Base-by-base conservation (phyloP, 2,329 filamentous ascomycete species). In the Talaromyces funiculosus region DNA sequence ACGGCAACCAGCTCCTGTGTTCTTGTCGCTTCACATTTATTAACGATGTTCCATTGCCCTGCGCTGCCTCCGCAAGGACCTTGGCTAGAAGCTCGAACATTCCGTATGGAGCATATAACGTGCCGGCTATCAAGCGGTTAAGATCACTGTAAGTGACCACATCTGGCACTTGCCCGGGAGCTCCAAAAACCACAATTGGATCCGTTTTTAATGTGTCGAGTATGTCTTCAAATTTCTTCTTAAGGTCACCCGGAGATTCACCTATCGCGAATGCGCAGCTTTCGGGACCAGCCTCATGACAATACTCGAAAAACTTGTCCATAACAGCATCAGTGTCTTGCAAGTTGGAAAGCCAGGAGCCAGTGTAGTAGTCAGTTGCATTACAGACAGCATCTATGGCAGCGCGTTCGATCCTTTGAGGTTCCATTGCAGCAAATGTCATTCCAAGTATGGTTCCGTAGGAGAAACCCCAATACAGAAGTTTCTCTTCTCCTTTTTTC, bases 371-470 rank as follows among this genome's bases (percentile, higher is more conserved):
- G 42, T 45, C 63, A 53, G 59, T 45, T 9, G 57, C 56, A 31
- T 60, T 49, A 14, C 37, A 45, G 35, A 60, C 53, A 14, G 31
- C 42, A 29, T 84, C 82, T 59, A 80, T 79, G 2, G 83, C 77
- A 8, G 84, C 68, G 14, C 81, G 73, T 43, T 78, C 80, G 1
- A 84, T 77, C 47, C 74, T 74, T 29, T 82, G 78, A 1, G 81
- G 82, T 58, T 77, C 83, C 71, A 84, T 74, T 2, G 79, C 74
- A 3, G 81, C 81, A 66, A 83, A 83, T 0, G 78, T 78, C 12
- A 77, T 79, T 3, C 82, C 82, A 0, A 84, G 72, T 2, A 83
- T 67, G 7, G 81, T 82, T 9, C 82, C 82, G 63, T 84, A 84
- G 63, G 80, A 83, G 61, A 83, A 79, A 0, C 82, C 82, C 81